Evolutionary conservation across 2,329 filamentous ascomycete species (phyloP).

Genomic region (Ceratocystis cubensis): DNA sequence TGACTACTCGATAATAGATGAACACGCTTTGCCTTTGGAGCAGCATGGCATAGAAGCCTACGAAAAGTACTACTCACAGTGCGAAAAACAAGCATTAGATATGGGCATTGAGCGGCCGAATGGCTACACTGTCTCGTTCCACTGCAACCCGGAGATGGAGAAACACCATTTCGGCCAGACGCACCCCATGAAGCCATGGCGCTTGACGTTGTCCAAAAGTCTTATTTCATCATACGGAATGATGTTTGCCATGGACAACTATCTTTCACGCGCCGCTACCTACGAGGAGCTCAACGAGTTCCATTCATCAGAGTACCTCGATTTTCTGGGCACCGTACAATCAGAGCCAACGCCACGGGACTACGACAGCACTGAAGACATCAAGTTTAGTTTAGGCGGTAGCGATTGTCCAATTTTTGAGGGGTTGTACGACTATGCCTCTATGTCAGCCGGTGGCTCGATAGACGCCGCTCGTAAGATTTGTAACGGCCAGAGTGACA

Average conservation of each 20-base stretch:
- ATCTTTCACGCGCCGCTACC: conserved; percentile 69
- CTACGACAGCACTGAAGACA: conserved; percentile 50
- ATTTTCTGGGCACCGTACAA: conserved; percentile 65
- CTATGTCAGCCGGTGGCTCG: conserved; percentile 80
- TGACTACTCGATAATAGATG: conserved; percentile 40
- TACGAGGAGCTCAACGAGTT: conserved; percentile 80
- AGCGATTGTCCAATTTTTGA: conserved; percentile 96
- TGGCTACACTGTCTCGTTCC: conserved; percentile 86
- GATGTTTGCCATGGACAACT: conserved; percentile 93
- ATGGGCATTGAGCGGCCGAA: conserved; percentile 67
- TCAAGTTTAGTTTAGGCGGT: conserved; percentile 72
- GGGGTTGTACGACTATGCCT: conserved; percentile 88
- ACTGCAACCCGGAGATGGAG: conserved; percentile 90
- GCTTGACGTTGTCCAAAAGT: conserved; percentile 86
- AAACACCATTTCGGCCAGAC: conserved; percentile 93
- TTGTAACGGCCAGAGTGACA: conserved; percentile 74
- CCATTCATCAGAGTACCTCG: conserved; percentile 78
- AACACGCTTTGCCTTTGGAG: conserved; percentile 40
- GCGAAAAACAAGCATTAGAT: conserved; percentile 43
- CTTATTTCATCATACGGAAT: conserved; percentile 91
- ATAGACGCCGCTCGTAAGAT: conserved; percentile 86
- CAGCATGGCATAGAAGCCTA: conserved; percentile 42
- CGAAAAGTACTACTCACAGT: conserved; percentile 44
- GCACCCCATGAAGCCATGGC: conserved; percentile 99
- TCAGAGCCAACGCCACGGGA: conserved; percentile 53